Evolutionary conservation across 2,329 filamentous ascomycete species (phyloP), one percentile per base, ranked within the genome.

Genomic region (Arthrobotrys sinensis): DNA sequence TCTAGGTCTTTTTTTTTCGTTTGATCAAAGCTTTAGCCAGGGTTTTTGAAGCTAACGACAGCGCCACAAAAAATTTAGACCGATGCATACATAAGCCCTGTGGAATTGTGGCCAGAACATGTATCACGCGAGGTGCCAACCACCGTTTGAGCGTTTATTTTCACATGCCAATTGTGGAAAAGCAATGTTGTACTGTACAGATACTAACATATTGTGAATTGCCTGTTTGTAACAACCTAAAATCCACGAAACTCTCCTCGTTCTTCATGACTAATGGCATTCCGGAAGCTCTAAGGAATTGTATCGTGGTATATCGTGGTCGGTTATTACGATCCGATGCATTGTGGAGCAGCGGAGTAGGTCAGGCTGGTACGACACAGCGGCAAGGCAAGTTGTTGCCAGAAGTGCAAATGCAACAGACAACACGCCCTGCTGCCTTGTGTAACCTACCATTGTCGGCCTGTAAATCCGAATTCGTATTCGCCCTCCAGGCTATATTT

Each of bases 111-210:
- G 40, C 65, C 52, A 69, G 65, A 69, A 69, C 65, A 52, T 43
- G n/a, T 36, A 34, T 40, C 38, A 55, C 65, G 52, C 55, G 65
- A 69, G 45, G 21, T 32, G 53, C 14, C 11, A 24, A 69, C 65
- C 65, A 69, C 52, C 24, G 43, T 21, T 36, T 43, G 53, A 43
- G 40, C 40, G 45, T 50, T 11, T 7, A 32, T 40, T 36, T 71
- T 71, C 55, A 64, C 57, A 63, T 71, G 55, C 67, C 67, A 63
- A 32, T 53, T 71, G 46, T 36, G 14, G 55, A 36, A 70, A 50
- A 50, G 19, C 45, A 28, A 16, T 64, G 21, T 32, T 38, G 52
- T 16, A 16, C n/a, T 43, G 14, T 8, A 48, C 1, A 32, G 50
- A 34, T 53, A 34, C 50, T 53, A 28, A 43, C 11, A 6, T 34